These are phyloP conservation scores for Effrenium voratum DNA, from an alignment of 73 alveolate species.

Conservation along the genomic window DNA sequence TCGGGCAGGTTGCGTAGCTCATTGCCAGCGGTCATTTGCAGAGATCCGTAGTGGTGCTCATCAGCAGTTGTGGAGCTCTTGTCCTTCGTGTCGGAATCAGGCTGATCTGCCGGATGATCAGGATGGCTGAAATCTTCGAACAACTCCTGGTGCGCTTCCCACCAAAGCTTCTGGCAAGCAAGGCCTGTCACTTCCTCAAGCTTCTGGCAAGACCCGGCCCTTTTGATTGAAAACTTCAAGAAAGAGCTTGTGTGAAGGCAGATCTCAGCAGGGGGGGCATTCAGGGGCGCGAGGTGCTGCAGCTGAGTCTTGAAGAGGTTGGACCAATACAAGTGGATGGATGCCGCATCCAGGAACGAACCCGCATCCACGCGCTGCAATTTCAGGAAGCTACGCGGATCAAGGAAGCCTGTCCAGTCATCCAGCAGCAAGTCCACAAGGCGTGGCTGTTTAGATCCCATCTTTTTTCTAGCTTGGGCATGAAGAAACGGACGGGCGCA, in stretches of 20 bases:
- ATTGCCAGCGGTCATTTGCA: constrained; percentile 38
- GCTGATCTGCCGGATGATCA: too few relatives aligned
- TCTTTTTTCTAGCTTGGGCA: too few relatives aligned
- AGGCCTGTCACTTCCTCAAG: background rate
- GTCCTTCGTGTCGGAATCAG: background rate
- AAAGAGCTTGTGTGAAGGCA: constrained; percentile 30
- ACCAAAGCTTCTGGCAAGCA: constrained; percentile 34
- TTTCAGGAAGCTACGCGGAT: constrained; percentile 47
- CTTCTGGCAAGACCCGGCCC: background rate
- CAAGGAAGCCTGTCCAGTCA: constrained; percentile 52
- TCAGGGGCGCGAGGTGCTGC: background rate
- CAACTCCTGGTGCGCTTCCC: constrained; percentile 1
- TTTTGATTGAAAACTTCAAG: background rate
- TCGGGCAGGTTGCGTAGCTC: background rate
- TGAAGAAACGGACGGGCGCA: too few relatives aligned
- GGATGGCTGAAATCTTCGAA: background rate
- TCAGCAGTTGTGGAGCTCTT: background rate
- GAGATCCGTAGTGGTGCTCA: constrained; percentile 29
- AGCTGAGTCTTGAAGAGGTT: constrained; percentile 17
- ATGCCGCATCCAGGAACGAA: constrained; percentile 20
- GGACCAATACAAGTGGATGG: constrained; percentile 32
- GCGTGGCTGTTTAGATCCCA: background rate
- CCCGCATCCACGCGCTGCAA: constrained; percentile 19
- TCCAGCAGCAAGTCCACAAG: constrained; percentile 41
- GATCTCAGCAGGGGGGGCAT: background rate